Percentiles rank a stretch among this genome's conserved stretches.
Evolutionary conservation across 768 basidiomycete genomes (phyloP).

Genomic region (Mycena alexandri): DNA sequence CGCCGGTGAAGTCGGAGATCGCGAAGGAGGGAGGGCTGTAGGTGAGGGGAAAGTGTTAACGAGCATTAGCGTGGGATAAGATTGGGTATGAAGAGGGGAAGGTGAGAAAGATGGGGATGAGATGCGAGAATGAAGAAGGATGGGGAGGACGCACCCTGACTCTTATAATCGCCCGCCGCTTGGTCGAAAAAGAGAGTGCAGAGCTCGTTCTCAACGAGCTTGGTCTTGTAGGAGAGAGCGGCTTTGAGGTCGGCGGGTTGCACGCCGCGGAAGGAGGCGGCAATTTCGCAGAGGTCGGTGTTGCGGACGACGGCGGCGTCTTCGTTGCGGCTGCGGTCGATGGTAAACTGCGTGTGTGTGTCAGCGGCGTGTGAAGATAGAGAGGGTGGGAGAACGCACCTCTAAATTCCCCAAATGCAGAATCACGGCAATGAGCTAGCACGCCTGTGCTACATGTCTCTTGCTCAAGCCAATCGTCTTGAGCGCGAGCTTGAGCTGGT

Average conservation of each 20-base stretch:
- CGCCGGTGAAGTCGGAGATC: too few relatives aligned
- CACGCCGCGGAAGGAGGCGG: constrained; percentile 93
- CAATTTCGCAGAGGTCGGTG: constrained; percentile 81
- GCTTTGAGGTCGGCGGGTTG: constrained; percentile 77
- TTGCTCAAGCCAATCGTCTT: constrained; percentile 95
- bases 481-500: constrained; percentile 94
- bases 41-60: too few relatives aligned
- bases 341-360: constrained; percentile 64
- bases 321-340: constrained; percentile 86
- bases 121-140: too few relatives aligned
- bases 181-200: constrained; percentile 97
- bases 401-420: constrained; percentile 97
- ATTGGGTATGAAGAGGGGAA: too few relatives aligned
- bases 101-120: too few relatives aligned
- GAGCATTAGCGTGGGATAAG: too few relatives aligned
- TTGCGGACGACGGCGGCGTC: constrained; percentile 95
- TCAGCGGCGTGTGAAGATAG: too few relatives aligned
- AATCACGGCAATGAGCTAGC: constrained; percentile 95
- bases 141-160: too few relatives aligned
- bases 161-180: too few relatives aligned
- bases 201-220: constrained; percentile 94
- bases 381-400: too few relatives aligned
- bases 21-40: too few relatives aligned
- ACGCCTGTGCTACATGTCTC: constrained; percentile 94
- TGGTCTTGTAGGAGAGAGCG: constrained; percentile 91